Evolutionary conservation across 106 monocot species (phyloP).

Genomic region (Amphibolis antarctica): DNA sequence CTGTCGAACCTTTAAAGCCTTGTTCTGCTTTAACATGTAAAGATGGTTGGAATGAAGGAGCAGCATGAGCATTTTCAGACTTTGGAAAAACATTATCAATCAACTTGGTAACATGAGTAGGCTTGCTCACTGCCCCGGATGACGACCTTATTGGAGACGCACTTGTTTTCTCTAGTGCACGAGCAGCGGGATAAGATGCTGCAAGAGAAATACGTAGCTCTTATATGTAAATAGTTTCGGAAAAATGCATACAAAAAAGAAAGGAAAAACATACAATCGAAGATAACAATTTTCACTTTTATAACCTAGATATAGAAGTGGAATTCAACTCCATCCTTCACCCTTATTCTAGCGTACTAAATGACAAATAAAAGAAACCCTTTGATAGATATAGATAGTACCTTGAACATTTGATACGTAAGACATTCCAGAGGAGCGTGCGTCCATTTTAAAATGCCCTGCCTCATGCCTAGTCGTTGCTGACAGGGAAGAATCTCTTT

Average conservation of each 20-base stretch:
- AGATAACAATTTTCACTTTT: background rate
- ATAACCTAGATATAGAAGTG: no score
- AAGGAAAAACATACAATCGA: background rate
- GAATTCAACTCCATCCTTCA: no score
- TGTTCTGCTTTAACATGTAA: constrained; percentile 19
- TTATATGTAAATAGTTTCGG: no score
- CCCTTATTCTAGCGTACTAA: no score
- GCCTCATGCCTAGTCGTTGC: constrained; percentile 5
- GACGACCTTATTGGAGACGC: constrained; percentile 21
- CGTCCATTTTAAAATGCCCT: constrained; percentile 27
- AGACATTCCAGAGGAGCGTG: constrained; percentile 16
- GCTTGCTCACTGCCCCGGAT: constrained; percentile 10
- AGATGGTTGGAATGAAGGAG: constrained; percentile 16
- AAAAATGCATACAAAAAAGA: no score
- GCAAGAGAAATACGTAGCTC: no score
- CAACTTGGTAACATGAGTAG: constrained; percentile 20
- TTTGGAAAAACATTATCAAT: constrained; percentile 14
- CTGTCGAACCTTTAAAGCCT: constrained; percentile 13
- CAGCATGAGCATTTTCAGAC: constrained; percentile 11
- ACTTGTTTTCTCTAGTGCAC: constrained; percentile 23
- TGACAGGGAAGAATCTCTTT: constrained; percentile 3
- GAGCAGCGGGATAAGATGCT: constrained; percentile 8
- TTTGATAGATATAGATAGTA: constrained; percentile 2
- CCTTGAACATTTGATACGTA: constrained; percentile 27
- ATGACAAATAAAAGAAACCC: background rate